Evolutionary conservation across 768 basidiomycete species (phyloP), one percentile per base, ranked within the genome.

Genomic region (Tulasnella sp.): DNA sequence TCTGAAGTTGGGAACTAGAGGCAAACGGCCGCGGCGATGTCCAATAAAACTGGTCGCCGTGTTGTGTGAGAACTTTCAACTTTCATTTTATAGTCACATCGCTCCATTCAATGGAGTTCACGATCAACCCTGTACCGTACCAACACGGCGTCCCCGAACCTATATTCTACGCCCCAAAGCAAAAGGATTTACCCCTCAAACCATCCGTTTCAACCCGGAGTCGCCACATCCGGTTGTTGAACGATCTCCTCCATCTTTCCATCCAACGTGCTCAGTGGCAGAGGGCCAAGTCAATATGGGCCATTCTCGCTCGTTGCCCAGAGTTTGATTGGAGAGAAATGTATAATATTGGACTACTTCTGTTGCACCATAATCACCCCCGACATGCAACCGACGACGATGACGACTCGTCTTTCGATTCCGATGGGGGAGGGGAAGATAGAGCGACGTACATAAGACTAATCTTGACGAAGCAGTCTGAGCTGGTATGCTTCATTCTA

Each of bases 271-370:
- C 74, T 41, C 84, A 91, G 67, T 69, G 78, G 55, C 64, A 66
- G 41, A 74, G 82, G 37, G 88, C 89, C 23, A 75, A 70, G 54
- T 74, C 77, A 59, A 82, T 82, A 6, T 91, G 87, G 84, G 71
- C 76, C 21, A 81, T 90, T 35, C 76, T 91, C 19, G 73, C 76
- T 9, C 77, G 81, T 54, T 91, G 88, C 67, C 82, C 81, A 63
- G 88, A 90, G 71, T 69, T 88, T 2, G 69, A 81, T 61, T 90
- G 86, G 86, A 79, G 72, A 66, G 63, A 70, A 8, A 73, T 85
- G 67, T 91, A 88, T 86, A 75, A 71, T 48, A 78, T 76, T 6
- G 82, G 81, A 14, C 67, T 87, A 40, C 70, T 75, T 1, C 88
- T 53, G 36, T 29, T 46, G 41, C n/a, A n/a, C n/a, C 32, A 34